phyloP scores from a whole-genome alignment of 768 basidiomycete species.

The Pleurotus pulmonarius region DNA sequence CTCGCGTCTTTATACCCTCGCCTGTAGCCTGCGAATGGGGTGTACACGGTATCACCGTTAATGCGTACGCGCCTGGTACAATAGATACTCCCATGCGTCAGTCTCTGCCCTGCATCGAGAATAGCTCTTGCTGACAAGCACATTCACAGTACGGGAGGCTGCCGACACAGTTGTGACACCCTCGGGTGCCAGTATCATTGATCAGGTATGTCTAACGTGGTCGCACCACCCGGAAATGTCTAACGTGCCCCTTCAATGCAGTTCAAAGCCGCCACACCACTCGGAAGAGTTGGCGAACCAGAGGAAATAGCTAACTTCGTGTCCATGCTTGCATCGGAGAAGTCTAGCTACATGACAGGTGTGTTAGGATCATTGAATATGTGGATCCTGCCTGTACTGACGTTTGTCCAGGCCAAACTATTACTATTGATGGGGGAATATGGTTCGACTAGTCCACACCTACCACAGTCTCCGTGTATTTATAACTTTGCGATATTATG shows the following conservation, averaged over 20 bases:
- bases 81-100: constrained; percentile 27
- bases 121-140: background rate
- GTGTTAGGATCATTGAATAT: background rate
- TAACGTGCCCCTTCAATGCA: too few species aligned
- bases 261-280: constrained; percentile 11
- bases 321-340: constrained; percentile 30
- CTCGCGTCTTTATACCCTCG: background rate
- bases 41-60: constrained; percentile 31
- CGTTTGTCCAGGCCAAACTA: constrained; percentile 4
- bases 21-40: constrained; percentile 27
- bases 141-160: constrained; percentile 5
- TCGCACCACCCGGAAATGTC: too few species aligned
- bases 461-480: background rate
- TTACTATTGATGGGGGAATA: constrained; percentile 7
- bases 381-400: background rate
- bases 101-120: constrained; percentile 8
- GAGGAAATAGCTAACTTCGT: constrained; percentile 30
- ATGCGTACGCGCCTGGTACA: constrained; percentile 34
- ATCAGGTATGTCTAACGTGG: too few species aligned
- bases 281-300: constrained; percentile 20
- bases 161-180: constrained; percentile 7
- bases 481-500: background rate
- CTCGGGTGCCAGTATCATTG: background rate
- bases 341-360: constrained; percentile 31
- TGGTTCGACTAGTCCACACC: constrained; percentile 1